Evolutionary conservation across 1,284 basidiomycete genomes (phyloP).

Genomic region (Cutaneotrichosporon dermatis): DNA sequence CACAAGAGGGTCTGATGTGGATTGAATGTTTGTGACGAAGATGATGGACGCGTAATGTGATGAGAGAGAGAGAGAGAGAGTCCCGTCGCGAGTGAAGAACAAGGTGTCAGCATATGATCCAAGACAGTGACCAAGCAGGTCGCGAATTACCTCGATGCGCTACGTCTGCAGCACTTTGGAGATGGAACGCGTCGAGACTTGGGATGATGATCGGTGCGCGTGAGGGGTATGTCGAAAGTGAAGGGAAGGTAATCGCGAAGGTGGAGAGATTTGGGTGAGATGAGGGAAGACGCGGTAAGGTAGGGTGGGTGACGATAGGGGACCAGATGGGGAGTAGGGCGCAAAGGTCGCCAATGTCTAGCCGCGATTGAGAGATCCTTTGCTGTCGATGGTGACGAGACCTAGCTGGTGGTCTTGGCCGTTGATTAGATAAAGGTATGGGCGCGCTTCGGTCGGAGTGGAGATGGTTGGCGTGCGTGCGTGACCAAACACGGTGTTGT

Average conservation of each 20-base stretch:
- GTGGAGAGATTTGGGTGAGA: no score
- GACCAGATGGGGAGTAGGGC: neutral
- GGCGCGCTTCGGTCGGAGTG: neutral
- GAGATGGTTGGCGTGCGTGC: neutral
- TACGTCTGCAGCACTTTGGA: neutral
- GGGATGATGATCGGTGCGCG: neutral
- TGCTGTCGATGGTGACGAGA: no score
- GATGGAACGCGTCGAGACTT: neutral
- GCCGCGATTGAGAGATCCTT: no score
- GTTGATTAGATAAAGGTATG: constrained; percentile 6
- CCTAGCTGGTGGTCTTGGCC: no score
- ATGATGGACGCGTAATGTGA: neutral
- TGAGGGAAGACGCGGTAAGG: neutral
- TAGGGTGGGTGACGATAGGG: neutral
- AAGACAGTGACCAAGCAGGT: no score
- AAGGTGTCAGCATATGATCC: no score
- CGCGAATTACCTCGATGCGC: neutral
- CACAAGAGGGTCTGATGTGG: neutral
- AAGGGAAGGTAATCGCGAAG: neutral
- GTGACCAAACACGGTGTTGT: constrained; percentile 3
- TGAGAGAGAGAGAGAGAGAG: neutral
- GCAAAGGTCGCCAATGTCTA: no score
- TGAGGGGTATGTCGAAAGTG: neutral
- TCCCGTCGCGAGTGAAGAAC: no score
- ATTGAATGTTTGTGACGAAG: no score